Evolutionary conservation across 257 asterid species (phyloP).

Genomic region (Anisodus tanguticus): DNA sequence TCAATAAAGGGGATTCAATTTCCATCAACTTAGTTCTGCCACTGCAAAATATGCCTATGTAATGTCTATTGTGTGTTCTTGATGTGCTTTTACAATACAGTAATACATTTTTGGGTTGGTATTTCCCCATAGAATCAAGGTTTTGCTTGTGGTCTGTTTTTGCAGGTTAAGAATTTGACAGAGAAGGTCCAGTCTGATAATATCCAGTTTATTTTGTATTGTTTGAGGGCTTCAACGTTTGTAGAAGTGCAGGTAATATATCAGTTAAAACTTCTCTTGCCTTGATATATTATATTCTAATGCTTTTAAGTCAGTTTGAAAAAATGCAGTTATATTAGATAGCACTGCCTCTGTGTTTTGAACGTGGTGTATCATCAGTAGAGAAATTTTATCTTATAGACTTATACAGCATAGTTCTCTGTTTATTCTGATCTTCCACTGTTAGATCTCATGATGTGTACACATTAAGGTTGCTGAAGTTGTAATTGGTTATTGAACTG

Average conservation of each 20-base stretch:
- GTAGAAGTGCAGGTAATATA: slow-evolving; percentile 75
- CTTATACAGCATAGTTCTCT: not conserved
- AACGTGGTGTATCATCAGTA: not conserved
- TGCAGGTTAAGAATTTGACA: slow-evolving; percentile 74
- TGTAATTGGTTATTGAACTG: slow-evolving; percentile 10
- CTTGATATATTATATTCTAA: not conserved
- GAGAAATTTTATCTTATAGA: slow-evolving; percentile 9
- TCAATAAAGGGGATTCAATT: not conserved
- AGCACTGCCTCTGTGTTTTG: not conserved
- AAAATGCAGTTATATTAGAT: not conserved
- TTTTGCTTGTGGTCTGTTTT: slow-evolving; percentile 38
- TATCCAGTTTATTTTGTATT: slow-evolving; percentile 64
- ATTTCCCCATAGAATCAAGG: slow-evolving; percentile 37
- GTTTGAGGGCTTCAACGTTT: slow-evolving; percentile 57
- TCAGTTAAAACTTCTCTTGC: slow-evolving; percentile 9
- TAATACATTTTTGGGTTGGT: slow-evolving; percentile 12
- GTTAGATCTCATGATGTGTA: not conserved
- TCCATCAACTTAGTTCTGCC: not conserved
- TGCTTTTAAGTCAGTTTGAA: not conserved
- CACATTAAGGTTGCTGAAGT: not conserved
- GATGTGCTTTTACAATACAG: not conserved
- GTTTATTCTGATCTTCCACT: not conserved
- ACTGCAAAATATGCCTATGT: not conserved
- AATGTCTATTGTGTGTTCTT: not conserved
- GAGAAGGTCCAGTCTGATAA: slow-evolving; percentile 36